These are phyloP conservation scores for Trametes elegans DNA, from an alignment of 768 basidiomycete genomes.

Conservation along the genomic window DNA sequence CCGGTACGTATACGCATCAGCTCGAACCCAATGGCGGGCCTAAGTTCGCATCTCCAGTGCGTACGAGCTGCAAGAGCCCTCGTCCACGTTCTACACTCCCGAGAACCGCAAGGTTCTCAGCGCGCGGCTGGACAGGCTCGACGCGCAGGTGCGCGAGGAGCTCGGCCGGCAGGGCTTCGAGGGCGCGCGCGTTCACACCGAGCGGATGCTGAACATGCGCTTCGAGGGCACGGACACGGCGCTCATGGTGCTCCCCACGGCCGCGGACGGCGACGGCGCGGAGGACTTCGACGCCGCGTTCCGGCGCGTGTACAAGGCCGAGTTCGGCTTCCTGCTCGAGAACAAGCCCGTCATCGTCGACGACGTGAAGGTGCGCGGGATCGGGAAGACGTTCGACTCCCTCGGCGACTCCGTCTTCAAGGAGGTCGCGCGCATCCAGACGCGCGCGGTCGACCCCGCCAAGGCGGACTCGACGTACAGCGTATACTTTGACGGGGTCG, in stretches of 20 bases:
- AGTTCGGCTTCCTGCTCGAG: slow-evolving; percentile 91
- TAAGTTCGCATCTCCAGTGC: slow-evolving; percentile 45
- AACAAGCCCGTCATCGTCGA: slow-evolving; percentile 84
- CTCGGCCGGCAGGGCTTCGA: slow-evolving; percentile 82
- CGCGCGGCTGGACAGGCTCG: slow-evolving; percentile 68
- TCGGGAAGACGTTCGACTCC: slow-evolving; percentile 85
- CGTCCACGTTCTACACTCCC: slow-evolving; percentile 71
- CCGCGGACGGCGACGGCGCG: slow-evolving; percentile 47
- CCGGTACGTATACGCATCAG: slow-evolving; percentile 44
- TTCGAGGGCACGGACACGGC: slow-evolving; percentile 94
- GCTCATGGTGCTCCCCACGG: slow-evolving; percentile 74
- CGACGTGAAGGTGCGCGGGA: slow-evolving; percentile 89
- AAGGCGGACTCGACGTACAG: slow-evolving; percentile 55
- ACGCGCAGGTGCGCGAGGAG: slow-evolving; percentile 58
- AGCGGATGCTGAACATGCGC: slow-evolving; percentile 88
- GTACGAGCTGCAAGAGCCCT: slow-evolving; percentile 87
- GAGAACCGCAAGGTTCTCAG: slow-evolving; percentile 54
- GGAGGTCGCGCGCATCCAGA: slow-evolving; percentile 60
- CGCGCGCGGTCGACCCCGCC: slow-evolving; percentile 34
- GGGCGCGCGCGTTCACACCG: slow-evolving; percentile 64
- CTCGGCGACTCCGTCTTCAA: slow-evolving; percentile 77
- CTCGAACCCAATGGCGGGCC: too few relatives aligned
- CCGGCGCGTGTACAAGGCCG: slow-evolving; percentile 73
- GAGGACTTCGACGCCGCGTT: slow-evolving; percentile 83
- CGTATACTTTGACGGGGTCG: slow-evolving; percentile 81